Evolutionary conservation across 345 rosid species (phyloP).

Genomic region (Salix viminalis): DNA sequence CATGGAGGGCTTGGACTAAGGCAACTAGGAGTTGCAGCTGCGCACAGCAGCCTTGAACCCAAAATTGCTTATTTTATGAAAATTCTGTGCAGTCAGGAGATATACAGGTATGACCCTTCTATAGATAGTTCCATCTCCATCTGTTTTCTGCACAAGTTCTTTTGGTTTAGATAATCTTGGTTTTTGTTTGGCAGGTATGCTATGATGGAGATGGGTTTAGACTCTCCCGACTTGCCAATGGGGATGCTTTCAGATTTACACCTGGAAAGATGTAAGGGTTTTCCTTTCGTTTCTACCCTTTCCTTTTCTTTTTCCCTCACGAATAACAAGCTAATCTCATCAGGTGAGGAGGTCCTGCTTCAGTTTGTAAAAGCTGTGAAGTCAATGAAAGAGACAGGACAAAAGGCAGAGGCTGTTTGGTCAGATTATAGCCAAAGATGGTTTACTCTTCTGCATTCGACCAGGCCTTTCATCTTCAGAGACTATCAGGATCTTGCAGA

Average conservation of each 20-base stretch:
- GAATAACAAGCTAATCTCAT: not conserved
- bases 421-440: conserved; percentile 73
- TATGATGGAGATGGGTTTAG: conserved; percentile 66
- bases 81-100: conserved; percentile 63
- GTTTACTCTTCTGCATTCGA: conserved; percentile 63
- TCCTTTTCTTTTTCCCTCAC: not conserved
- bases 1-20: conserved; percentile 63
- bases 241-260: conserved; percentile 67
- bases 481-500: conserved; percentile 70
- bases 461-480: conserved; percentile 57
- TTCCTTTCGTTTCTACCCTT: too few species aligned
- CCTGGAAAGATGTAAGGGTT: conserved; percentile 50
- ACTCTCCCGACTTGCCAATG: conserved; percentile 60
- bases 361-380: conserved; percentile 52
- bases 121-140: not conserved
- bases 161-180: too few species aligned
- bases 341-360: conserved; percentile 62
- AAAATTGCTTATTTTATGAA: conserved; percentile 58
- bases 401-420: conserved; percentile 57
- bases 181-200: conserved; percentile 45
- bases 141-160: not conserved
- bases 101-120: conserved; percentile 44
- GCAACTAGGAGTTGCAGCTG: conserved; percentile 62
- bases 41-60: conserved; percentile 67
- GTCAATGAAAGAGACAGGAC: conserved; percentile 42